These are phyloP conservation scores for Quaeritorhiza haematococci DNA, from an alignment of 371 early-diverging fungal genomes.

Conservation along the genomic window DNA sequence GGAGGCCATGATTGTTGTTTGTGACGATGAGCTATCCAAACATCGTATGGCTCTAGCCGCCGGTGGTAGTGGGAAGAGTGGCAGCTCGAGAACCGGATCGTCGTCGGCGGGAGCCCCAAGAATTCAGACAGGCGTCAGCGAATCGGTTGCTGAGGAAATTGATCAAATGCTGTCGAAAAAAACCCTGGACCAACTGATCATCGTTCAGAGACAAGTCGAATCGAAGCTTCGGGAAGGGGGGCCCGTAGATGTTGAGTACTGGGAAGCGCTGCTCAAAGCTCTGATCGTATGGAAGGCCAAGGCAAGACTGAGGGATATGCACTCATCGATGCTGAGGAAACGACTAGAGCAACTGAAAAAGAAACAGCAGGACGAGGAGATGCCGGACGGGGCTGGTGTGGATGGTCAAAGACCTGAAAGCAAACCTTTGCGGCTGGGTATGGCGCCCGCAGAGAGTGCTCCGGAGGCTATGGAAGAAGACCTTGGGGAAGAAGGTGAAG, in stretches of 20 bases:
- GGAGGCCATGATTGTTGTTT: constrained; percentile 76
- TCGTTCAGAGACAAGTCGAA: constrained; percentile 68
- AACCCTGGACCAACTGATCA: constrained; percentile 61
- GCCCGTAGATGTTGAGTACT: constrained; percentile 89
- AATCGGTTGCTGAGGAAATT: constrained; percentile 50
- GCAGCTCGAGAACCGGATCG: background rate
- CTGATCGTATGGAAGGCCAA: constrained; percentile 80
- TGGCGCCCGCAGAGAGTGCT: constrained; percentile 37
- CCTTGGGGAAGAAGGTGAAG: constrained; percentile 42
- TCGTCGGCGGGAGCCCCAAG: too few species aligned
- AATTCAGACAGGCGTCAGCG: constrained; percentile 7
- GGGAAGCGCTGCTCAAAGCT: constrained; percentile 79
- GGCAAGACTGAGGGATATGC: constrained; percentile 67
- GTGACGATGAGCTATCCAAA: constrained; percentile 57
- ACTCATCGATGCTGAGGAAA: constrained; percentile 62
- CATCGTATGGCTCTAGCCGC: constrained; percentile 10
- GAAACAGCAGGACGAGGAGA: constrained; percentile 49
- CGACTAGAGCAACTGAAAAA: constrained; percentile 67
- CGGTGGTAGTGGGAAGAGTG: background rate
- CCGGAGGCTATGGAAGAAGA: constrained; percentile 61
- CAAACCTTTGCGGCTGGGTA: constrained; percentile 22
- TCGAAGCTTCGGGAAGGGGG: constrained; percentile 56
- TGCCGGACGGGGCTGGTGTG: background rate
- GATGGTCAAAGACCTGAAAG: background rate
- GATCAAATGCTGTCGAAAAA: constrained; percentile 67